Conservation (phyloP, 768 basidiomycete genomes). For the Suillus tomentosus region DNA sequence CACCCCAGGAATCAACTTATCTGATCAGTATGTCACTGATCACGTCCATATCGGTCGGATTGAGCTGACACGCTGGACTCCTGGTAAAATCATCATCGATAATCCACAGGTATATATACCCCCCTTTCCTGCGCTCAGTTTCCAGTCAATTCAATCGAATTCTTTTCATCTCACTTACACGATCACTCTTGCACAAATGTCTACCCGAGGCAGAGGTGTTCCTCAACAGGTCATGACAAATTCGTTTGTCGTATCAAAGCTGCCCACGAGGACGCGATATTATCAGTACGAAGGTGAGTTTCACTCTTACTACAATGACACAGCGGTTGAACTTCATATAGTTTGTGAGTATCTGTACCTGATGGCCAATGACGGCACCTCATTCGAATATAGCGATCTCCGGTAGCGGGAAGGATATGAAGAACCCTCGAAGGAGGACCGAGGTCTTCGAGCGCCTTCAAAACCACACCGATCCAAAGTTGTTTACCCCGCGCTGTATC, state of each 20-base stretch:
- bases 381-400: constrained; percentile 22
- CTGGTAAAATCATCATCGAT: neutral
- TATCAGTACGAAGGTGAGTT: constrained; percentile 36
- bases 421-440: constrained; percentile 25
- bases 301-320: constrained; percentile 10
- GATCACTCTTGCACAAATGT: neutral
- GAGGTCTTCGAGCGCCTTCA: constrained; percentile 40
- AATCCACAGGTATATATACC: constrained; percentile 4
- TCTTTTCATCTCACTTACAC: too few species aligned
- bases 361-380: constrained; percentile 4
- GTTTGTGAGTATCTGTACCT: constrained; percentile 27
- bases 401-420: neutral
- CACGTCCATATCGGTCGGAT: constrained; percentile 5
- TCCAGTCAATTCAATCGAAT: neutral
- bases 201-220: neutral
- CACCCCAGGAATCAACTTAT: neutral
- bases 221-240: constrained; percentile 34
- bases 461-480: constrained; percentile 30
- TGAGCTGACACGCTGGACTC: neutral
- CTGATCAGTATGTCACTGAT: neutral
- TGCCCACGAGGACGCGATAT: constrained; percentile 27
- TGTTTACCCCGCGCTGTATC: constrained; percentile 45
- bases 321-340: constrained; percentile 15
- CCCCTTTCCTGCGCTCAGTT: neutral
- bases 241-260: constrained; percentile 31